phyloP scores from a whole-genome alignment of 2,329 filamentous ascomycete species.

The Penicillium sp. region DNA sequence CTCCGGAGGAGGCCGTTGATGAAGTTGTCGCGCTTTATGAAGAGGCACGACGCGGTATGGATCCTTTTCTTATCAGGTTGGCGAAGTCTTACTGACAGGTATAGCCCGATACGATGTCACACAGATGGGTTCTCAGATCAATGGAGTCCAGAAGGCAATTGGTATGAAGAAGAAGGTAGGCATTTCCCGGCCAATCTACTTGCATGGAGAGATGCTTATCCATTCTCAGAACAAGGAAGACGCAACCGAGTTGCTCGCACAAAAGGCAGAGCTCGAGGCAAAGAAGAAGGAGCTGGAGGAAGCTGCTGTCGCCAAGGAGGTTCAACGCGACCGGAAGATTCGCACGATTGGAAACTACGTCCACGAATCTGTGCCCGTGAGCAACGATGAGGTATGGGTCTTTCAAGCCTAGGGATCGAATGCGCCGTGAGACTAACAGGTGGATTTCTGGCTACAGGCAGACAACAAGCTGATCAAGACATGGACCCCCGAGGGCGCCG shows the following conservation, averaged over 20 bases:
- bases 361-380: constrained; percentile 79
- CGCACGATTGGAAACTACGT: constrained; percentile 88
- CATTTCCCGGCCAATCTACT: neutral
- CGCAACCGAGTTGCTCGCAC: constrained; percentile 71
- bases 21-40: constrained; percentile 85
- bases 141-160: constrained; percentile 85
- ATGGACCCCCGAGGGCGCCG: constrained; percentile 76
- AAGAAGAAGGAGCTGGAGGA: constrained; percentile 79
- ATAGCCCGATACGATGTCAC: constrained; percentile 71
- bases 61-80: neutral
- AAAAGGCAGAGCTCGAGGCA: constrained; percentile 75
- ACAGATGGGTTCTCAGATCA: constrained; percentile 80
- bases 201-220: constrained; percentile 6
- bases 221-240: constrained; percentile 73
- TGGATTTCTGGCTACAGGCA: constrained; percentile 50
- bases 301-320: constrained; percentile 70
- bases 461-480: constrained; percentile 74
- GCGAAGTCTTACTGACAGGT: neutral
- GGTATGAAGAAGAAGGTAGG: constrained; percentile 81
- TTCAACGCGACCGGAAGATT: constrained; percentile 70
- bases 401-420: neutral
- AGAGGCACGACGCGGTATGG: constrained; percentile 71
- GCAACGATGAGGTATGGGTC: constrained; percentile 67
- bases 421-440: neutral
- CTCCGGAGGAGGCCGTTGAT: constrained; percentile 79